Evolutionary conservation across 495 filamentous ascomycete species (phyloP).

Genomic region (Aspergillus cristatus): DNA sequence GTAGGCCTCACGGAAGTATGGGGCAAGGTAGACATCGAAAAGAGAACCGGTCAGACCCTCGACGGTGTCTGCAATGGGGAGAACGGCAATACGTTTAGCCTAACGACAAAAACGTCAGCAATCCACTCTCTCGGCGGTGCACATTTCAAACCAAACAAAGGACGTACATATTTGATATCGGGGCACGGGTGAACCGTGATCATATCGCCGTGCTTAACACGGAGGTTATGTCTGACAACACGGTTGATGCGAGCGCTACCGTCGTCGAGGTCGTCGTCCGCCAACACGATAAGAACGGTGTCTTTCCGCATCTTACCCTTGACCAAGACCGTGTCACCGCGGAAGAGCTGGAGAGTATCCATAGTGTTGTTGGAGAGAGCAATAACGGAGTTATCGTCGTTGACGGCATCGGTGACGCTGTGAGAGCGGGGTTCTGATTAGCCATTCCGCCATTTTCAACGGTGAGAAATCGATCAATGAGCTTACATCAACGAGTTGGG

Average conservation of each 20-base stretch:
- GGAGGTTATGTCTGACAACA: conserved; percentile 93
- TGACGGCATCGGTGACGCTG: conserved; percentile 93
- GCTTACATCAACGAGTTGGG: conserved; percentile 92
- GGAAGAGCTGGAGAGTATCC: conserved; percentile 96
- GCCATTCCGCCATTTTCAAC: conserved; percentile 21
- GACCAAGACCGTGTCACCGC: conserved; percentile 93
- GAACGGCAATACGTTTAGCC: conserved; percentile 98
- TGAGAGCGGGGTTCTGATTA: conserved; percentile 1
- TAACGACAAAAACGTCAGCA: too few relatives aligned
- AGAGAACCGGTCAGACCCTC: conserved; percentile 95
- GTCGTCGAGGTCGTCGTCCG: conserved; percentile 96
- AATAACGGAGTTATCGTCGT: conserved; percentile 99
- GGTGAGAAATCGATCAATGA: conserved; percentile 1
- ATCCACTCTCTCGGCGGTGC: too few relatives aligned
- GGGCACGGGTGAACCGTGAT: conserved; percentile 97
- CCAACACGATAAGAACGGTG: conserved; percentile 92
- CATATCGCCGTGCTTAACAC: conserved; percentile 96
- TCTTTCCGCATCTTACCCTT: conserved; percentile 99
- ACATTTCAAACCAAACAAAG: neutral
- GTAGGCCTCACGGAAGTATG: conserved; percentile 99
- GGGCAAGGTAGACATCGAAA: conserved; percentile 98
- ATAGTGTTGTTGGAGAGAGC: conserved; percentile 98
- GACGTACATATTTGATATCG: conserved; percentile 98
- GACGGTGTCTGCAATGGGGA: conserved; percentile 95
- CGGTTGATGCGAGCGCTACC: conserved; percentile 95